phyloP scores from a whole-genome alignment of 768 basidiomycete genomes.

The Phaeotremella skinneri region DNA sequence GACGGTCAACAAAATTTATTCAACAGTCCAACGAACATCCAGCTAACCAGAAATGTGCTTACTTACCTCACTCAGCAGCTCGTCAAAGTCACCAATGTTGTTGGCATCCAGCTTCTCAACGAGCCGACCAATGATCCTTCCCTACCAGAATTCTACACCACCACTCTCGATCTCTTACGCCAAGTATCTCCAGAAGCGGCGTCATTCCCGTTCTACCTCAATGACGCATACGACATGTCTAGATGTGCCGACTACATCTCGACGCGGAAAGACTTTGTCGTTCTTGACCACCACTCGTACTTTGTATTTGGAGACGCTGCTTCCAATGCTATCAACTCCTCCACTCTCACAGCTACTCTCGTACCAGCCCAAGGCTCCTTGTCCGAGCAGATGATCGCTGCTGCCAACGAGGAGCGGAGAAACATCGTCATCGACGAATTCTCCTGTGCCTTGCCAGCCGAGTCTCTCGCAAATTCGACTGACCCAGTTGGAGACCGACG shows the following conservation, averaged over 20 bases:
- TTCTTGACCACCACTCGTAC: conserved; percentile 41
- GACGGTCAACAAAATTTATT: conserved; percentile 53
- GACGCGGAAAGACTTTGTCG: conserved; percentile 52
- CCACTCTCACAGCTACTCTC: conserved; percentile 50
- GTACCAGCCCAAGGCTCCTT: conserved; percentile 24
- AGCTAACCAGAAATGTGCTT: conserved; percentile 55
- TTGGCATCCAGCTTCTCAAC: conserved; percentile 49
- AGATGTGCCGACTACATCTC: conserved; percentile 41
- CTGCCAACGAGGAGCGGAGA: conserved; percentile 39
- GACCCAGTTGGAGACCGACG: conserved; percentile 56
- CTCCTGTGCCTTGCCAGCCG: conserved; percentile 59
- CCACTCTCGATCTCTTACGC: conserved; percentile 26
- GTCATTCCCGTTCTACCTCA: conserved; percentile 46
- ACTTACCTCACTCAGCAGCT: conserved; percentile 52
- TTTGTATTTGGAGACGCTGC: conserved; percentile 31
- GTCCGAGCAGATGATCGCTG: conserved; percentile 28
- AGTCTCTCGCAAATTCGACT: conserved; percentile 58
- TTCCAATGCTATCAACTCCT: conserved; percentile 13
- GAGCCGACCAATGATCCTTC: conserved; percentile 44
- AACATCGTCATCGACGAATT: conserved; percentile 44
- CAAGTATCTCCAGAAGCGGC: conserved; percentile 38
- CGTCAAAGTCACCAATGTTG: conserved; percentile 48
- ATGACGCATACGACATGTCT: conserved; percentile 44
- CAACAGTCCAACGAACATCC: conserved; percentile 48
- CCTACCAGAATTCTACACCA: conserved; percentile 37